Conservation (phyloP, 179 eudicot genomes). For the Vitellaria paradoxa region DNA sequence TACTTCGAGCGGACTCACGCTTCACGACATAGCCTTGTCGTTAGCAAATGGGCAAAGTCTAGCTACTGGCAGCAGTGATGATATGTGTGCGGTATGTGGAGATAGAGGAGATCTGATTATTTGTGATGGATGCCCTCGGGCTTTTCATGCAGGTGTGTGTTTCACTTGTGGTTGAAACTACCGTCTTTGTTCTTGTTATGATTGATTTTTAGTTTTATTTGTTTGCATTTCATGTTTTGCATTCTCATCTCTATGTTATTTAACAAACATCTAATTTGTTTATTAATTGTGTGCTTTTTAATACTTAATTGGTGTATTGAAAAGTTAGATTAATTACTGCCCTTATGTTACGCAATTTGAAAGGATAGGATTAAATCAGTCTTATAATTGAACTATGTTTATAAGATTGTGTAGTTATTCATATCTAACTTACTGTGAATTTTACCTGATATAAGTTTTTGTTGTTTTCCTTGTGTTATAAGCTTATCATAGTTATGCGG, state of each 20-base stretch:
- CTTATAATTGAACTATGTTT: not conserved
- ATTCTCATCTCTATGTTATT: not conserved
- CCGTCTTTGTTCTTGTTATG: conserved; percentile 14
- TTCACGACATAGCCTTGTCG: conserved; percentile 83
- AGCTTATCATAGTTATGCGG: not conserved
- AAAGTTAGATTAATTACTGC: too few relatives aligned
- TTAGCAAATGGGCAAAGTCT: conserved; percentile 74
- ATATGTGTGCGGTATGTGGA: conserved; percentile 90
- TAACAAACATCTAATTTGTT: not conserved
- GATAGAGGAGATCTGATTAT: conserved; percentile 76
- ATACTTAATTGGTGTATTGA: too few relatives aligned
- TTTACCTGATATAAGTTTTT: conserved; percentile 5
- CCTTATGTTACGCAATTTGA: too few relatives aligned
- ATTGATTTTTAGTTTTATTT: conserved; percentile 30
- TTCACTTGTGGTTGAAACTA: not conserved
- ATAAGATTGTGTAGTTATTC: not conserved
- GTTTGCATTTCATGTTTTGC: not conserved
- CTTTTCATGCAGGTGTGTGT: conserved; percentile 70
- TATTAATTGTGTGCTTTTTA: not conserved
- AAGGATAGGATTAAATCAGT: too few relatives aligned
- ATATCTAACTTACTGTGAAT: not conserved
- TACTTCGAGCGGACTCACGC: conserved; percentile 72
- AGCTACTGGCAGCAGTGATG: conserved; percentile 77
- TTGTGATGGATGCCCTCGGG: conserved; percentile 87
- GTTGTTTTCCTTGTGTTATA: not conserved